Evolutionary conservation across 2,329 filamentous ascomycete genomes (phyloP).

Genomic region (Dendryphion nanum): DNA sequence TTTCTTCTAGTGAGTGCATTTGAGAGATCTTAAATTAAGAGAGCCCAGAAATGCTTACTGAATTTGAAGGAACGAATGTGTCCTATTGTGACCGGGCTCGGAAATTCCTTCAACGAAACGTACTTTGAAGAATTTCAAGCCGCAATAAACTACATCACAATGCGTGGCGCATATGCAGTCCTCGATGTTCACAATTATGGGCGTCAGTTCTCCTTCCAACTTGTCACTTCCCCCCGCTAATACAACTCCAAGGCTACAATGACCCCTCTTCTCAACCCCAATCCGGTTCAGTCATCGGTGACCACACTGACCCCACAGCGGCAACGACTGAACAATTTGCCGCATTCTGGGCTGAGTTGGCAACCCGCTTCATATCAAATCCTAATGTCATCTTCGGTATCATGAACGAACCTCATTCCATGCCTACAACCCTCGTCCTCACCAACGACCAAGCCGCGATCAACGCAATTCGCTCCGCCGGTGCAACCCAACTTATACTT

Average conservation of each 20-base stretch:
- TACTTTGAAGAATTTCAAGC: conserved; percentile 48
- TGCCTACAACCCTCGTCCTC: conserved; percentile 47
- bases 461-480: conserved; percentile 44
- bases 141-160: conserved; percentile 52
- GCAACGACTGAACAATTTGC: conserved; percentile 50
- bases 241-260: conserved; percentile 43
- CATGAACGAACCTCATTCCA: conserved; percentile 54
- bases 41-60: neutral
- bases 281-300: conserved; percentile 51
- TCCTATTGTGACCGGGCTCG: conserved; percentile 47
- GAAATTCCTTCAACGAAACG: conserved; percentile 52
- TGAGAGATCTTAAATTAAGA: neutral
- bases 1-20: conserved; percentile 37
- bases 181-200: conserved; percentile 55
- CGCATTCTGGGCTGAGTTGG: conserved; percentile 52
- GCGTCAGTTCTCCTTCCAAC: conserved; percentile 16
- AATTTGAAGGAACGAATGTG: conserved; percentile 48
- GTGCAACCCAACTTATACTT: conserved; percentile 49
- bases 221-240: neutral
- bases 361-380: conserved; percentile 41
- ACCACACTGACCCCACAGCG: conserved; percentile 44
- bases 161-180: conserved; percentile 47
- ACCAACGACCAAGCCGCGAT: conserved; percentile 51
- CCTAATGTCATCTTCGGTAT: conserved; percentile 52
- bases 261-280: conserved; percentile 50